Base-by-base conservation (phyloP, 1,284 basidiomycete species). In the Ceratobasidium sp. region DNA sequence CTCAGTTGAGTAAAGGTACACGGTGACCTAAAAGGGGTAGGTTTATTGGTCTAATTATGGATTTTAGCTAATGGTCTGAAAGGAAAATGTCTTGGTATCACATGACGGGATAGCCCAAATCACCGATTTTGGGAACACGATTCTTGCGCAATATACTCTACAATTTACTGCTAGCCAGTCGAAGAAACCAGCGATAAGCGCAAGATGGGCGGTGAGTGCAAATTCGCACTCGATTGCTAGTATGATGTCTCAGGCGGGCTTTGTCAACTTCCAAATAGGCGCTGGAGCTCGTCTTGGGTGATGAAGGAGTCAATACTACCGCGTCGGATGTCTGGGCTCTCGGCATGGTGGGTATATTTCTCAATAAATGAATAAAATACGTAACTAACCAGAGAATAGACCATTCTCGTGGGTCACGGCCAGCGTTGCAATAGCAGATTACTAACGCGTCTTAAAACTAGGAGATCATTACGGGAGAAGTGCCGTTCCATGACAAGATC, bases 311-410 rank as follows among this genome's bases (percentile, higher is more conserved):
- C 3, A 13, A 42, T 17, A 67, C 23, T n/a, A 1, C 3, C 6
- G 12, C n/a, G 20, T 28, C 52, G n/a, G 67, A 69, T 52, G 67
- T 69, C 5, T 69, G 40, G 13, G 67, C 67, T 13, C 54, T 69
- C 23, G 67, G 67, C 2, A 69, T 69, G 67, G 67, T 69, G 20
- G 13, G 52, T 56, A 40, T 40, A 13, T 38, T 6, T 13, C n/a
- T n/a, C n/a, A n/a, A 40, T 20, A 23, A 3, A 52, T 13, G 9
- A 42, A 23, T 9, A 40, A 13, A 20, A 7, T 57, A 40, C 9
- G 9, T 20, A 33, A 40, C 23, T 54, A 23, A 17, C 6, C n/a
- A 20, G 1, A 42, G 3, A 9, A 9, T 23, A 69, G 67, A 69
- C 67, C 17, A 57, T 69, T 44, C 17, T 69, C 9, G 67, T 69